These are phyloP conservation scores for Vigna angularis DNA, from an alignment of 306 rosid species.

Conservation along the genomic window DNA sequence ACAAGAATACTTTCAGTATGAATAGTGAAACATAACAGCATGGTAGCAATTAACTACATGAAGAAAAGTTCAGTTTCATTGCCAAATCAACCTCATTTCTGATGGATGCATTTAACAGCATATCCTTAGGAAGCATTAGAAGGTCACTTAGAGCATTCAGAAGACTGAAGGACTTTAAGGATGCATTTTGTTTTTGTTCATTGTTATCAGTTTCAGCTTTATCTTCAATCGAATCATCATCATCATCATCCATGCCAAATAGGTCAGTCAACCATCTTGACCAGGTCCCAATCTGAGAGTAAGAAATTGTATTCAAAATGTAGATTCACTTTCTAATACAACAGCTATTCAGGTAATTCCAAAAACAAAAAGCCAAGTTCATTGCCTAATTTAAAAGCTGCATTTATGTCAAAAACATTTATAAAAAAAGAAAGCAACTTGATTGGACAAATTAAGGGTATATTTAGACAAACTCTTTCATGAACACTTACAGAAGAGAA, in stretches of 20 bases:
- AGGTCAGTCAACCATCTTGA: constrained; percentile 79
- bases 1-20: constrained; percentile 17
- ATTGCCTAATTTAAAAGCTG: constrained; percentile 1
- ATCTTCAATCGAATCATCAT: constrained; percentile 59
- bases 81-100: constrained; percentile 80
- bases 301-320: neutral
- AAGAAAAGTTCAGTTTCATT: constrained; percentile 31
- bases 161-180: constrained; percentile 73
- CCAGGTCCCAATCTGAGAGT: constrained; percentile 80
- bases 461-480: too few relatives aligned
- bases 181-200: constrained; percentile 53
- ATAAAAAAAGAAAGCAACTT: too few relatives aligned
- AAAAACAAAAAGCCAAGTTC: neutral
- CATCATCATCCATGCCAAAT: constrained; percentile 71
- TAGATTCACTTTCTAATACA: neutral
- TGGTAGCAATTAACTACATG: neutral
- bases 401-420: neutral
- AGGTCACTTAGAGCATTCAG: constrained; percentile 89
- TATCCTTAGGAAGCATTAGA: constrained; percentile 92
- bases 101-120: constrained; percentile 64
- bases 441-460: too few relatives aligned
- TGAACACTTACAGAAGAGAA: too few relatives aligned
- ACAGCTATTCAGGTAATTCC: neutral
- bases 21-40: constrained; percentile 13
- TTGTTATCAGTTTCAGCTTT: constrained; percentile 35